Evolutionary conservation across 169 alveolate genomes (phyloP), one percentile per base, ranked within the genome.

Genomic region (Eimeria necatrix): DNA sequence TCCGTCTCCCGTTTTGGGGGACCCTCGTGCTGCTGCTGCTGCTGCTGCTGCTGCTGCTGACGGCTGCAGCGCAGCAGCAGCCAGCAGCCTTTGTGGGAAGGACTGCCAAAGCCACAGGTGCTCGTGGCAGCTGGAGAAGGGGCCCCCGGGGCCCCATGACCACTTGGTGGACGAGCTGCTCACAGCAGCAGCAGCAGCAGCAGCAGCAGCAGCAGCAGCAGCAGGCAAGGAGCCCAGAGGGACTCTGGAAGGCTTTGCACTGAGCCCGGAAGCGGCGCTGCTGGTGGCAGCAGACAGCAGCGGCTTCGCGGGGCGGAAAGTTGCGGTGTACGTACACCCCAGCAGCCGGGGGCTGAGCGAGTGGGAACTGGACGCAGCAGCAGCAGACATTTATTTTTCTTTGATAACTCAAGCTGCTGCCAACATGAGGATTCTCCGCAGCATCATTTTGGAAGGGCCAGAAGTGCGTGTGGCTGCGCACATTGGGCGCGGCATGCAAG

Each of bases 321-420:
- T 32, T 48, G 52, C 12, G 56, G 91, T 83, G 71, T 83, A 83
- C 41, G 4, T 83, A 83, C 91, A 83, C 74, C 91, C 91, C 59
- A 83, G 91, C 74, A 49, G 59, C 61, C 9, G 76, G 24, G 91
- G 91, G n/a, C 26, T 83, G 73, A 56, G 59, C 12, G 91, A 59
- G 18, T 83, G 91, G 91, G 91, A 83, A 32, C 56, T 83, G 10
- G 91, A 53, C 12, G 91, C 60, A 8, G 48, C 53, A 49, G 76
- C 91, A 1, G 91, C 91, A 16, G 91, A 83, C 16, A n/a, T 18
- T 18, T 74, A 83, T 59, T 83, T 83, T 56, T n/a, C 46, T 16
- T 56, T 83, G 91, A 83, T 83, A 14, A 52, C 51, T 2, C 76
- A 83, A 59, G 91, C 91, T 22, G 91, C 91, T 26, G 46, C n/a